Conservation (phyloP, 768 basidiomycete species). For the Panaeolus cyanescens region DNA sequence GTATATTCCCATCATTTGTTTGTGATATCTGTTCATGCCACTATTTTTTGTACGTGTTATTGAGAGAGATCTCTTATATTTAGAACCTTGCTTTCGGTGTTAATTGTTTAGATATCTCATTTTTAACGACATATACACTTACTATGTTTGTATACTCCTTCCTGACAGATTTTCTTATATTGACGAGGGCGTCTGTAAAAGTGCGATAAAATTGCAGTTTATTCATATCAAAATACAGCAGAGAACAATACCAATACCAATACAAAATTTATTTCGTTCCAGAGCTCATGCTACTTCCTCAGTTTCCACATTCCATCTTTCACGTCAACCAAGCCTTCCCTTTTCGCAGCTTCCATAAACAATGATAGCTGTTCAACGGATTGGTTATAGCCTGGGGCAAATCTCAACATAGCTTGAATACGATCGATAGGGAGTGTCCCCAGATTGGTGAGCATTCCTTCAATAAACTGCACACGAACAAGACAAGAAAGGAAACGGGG, state of each 20-base stretch:
- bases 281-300: constrained; percentile 21
- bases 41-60: neutral
- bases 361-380: constrained; percentile 74
- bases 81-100: neutral
- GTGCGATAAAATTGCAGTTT: neutral
- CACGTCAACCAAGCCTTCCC: constrained; percentile 73
- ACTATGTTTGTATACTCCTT: neutral
- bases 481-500: constrained; percentile 7
- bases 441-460: constrained; percentile 90
- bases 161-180: neutral
- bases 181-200: neutral
- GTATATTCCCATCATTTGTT: neutral
- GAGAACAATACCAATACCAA: neutral
- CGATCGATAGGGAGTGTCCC: constrained; percentile 73
- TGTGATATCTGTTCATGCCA: neutral
- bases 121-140: neutral
- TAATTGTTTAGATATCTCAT: neutral
- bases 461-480: constrained; percentile 76
- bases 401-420: constrained; percentile 88
- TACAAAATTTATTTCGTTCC: neutral
- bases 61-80: neutral
- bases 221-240: neutral
- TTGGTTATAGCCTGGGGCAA: constrained; percentile 82
- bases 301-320: constrained; percentile 73
- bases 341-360: constrained; percentile 81